These are phyloP conservation scores for Delitschia confertaspora DNA, from an alignment of 495 filamentous ascomycete species.

Conservation along the genomic window DNA sequence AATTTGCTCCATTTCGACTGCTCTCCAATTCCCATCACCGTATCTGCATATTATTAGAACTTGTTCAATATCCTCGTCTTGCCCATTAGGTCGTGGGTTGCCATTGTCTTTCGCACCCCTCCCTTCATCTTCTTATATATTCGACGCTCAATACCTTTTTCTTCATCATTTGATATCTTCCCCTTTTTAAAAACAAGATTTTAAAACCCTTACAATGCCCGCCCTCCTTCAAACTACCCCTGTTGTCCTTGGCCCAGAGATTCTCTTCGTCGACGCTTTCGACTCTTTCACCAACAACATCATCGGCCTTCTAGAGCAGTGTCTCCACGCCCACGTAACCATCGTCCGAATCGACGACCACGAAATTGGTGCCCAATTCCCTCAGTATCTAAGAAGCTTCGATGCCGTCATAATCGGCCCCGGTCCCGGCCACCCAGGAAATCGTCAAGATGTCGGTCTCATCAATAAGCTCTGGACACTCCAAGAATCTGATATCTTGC, in stretches of 20 bases:
- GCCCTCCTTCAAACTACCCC: background rate
- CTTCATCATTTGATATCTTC: too few relatives aligned
- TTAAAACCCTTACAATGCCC: too few relatives aligned
- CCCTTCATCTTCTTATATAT: too few relatives aligned
- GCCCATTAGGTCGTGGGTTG: too few relatives aligned
- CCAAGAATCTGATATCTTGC: conserved; percentile 46
- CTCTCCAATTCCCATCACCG: too few relatives aligned
- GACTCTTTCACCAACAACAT: conserved; percentile 95
- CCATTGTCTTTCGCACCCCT: too few relatives aligned
- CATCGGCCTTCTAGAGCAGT: conserved; percentile 59
- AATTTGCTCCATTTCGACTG: too few relatives aligned
- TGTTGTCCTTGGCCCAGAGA: too few relatives aligned
- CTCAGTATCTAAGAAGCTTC: conserved; percentile 41
- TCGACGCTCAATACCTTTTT: too few relatives aligned
- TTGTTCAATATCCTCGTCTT: too few relatives aligned
- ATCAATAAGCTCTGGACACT: conserved; percentile 69
- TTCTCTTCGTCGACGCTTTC: conserved; percentile 85
- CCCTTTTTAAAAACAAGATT: too few relatives aligned
- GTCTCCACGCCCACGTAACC: conserved; percentile 55
- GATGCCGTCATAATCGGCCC: conserved; percentile 67
- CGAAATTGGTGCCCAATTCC: conserved; percentile 38
- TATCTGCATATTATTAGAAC: too few relatives aligned
- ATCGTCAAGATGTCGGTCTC: conserved; percentile 65
- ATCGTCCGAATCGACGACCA: conserved; percentile 59
- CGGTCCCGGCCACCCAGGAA: conserved; percentile 51